These are phyloP conservation scores for Clathrus columnatus DNA, from an alignment of 768 basidiomycete species.

Conservation along the genomic window DNA sequence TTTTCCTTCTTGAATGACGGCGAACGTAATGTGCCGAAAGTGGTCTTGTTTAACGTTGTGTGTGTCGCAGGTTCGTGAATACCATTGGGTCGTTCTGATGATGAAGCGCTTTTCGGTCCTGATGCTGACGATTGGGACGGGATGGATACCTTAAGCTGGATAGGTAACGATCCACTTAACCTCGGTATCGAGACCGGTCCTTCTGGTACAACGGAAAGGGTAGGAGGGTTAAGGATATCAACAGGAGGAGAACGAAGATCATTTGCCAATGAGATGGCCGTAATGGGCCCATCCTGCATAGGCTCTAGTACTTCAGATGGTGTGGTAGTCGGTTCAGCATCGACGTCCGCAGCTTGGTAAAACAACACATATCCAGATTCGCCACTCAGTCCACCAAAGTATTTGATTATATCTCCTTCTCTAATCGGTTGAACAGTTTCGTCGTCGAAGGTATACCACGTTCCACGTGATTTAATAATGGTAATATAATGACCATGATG, in stretches of 20 bases:
- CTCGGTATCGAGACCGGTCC: neutral
- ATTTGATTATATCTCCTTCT: conserved; percentile 84
- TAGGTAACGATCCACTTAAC: neutral
- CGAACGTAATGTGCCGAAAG: neutral
- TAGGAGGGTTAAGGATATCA: conserved; percentile 3
- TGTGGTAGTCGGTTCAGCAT: conserved; percentile 51
- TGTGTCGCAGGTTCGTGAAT: neutral
- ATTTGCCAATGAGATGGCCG: conserved; percentile 13
- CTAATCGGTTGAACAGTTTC: conserved; percentile 83
- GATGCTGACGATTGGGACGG: neutral
- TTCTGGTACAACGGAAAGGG: neutral
- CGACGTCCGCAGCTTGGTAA: conserved; percentile 84
- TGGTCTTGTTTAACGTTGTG: neutral
- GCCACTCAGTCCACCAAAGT: conserved; percentile 84
- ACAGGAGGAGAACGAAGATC: conserved; percentile 11
- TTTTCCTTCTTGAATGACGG: neutral
- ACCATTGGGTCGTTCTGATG: neutral
- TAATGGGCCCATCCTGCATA: conserved; percentile 11
- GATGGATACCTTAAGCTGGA: neutral
- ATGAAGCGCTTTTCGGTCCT: neutral
- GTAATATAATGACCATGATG: conserved; percentile 98
- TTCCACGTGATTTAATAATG: conserved; percentile 75
- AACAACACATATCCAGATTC: conserved; percentile 95
- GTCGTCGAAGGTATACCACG: conserved; percentile 95
- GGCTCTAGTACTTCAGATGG: conserved; percentile 15